phyloP scores from a whole-genome alignment of 139 green algal genomes.

The Nannochloris sp. region DNA sequence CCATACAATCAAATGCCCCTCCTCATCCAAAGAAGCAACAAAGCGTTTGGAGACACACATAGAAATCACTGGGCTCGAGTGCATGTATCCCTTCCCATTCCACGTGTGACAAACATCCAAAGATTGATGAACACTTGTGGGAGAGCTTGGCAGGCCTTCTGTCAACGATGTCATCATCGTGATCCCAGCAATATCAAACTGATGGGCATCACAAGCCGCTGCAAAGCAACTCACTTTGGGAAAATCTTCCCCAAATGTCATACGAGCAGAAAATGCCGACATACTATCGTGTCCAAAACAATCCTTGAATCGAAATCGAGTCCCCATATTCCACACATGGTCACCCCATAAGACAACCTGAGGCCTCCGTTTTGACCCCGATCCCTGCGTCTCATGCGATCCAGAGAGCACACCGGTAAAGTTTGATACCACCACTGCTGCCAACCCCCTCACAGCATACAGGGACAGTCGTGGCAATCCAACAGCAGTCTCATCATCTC shows the following conservation, averaged over 20 bases:
- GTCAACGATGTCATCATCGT: neutral
- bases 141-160: neutral
- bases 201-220: neutral
- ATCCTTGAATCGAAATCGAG: neutral
- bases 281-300: neutral
- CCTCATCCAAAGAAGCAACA: neutral
- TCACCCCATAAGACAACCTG: constrained; percentile 18
- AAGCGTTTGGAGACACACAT: no score
- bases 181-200: neutral
- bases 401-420: constrained; percentile 7
- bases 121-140: neutral
- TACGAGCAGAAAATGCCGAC: constrained; percentile 7
- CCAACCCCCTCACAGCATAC: constrained; percentile 21
- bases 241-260: constrained; percentile 4
- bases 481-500: neutral
- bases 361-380: neutral
- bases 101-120: neutral
- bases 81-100: neutral
- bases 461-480: constrained; percentile 1
- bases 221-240: constrained; percentile 9
- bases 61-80: no score
- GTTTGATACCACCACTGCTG: constrained; percentile 19
- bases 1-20: neutral
- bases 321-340: constrained; percentile 14
- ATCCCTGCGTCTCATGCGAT: constrained; percentile 1